Conservation (phyloP, 2,329 filamentous ascomycete genomes). For the Dactylellina haptotyla region DNA sequence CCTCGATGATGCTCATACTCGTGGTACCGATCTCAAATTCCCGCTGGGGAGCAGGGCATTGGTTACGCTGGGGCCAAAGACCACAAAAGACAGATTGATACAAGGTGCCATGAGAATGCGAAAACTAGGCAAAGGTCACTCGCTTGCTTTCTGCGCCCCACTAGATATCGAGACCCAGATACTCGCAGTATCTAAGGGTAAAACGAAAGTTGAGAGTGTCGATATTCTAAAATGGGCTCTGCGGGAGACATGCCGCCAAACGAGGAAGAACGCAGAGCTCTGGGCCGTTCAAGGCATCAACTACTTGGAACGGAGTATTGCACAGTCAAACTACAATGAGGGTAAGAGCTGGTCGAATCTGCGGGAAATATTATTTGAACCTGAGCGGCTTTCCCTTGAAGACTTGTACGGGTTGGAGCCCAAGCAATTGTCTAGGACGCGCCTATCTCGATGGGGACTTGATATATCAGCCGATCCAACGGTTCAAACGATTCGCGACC, state of each 20-base stretch:
- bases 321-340: neutral
- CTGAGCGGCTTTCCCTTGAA: conserved; percentile 67
- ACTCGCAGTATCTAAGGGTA: conserved; percentile 46
- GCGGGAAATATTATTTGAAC: conserved; percentile 65
- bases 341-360: conserved; percentile 14
- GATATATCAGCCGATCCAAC: conserved; percentile 51
- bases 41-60: conserved; percentile 71
- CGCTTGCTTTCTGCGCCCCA: conserved; percentile 66
- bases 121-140: conserved; percentile 74
- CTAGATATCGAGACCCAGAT: conserved; percentile 71
- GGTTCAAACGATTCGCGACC: conserved; percentile 48
- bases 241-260: conserved; percentile 67
- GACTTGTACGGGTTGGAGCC: conserved; percentile 64
- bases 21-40: conserved; percentile 75
- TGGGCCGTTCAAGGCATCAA: conserved; percentile 72
- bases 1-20: conserved; percentile 76
- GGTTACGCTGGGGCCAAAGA: conserved; percentile 72
- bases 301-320: conserved; percentile 59
- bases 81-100: conserved; percentile 75
- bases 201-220: conserved; percentile 62
- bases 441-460: conserved; percentile 5
- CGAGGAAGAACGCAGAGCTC: conserved; percentile 66
- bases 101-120: conserved; percentile 79
- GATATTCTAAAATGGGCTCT: conserved; percentile 73
- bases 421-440: conserved; percentile 54